Base-by-base conservation (phyloP, 257 asterid genomes). In the Solanum peruvianum region DNA sequence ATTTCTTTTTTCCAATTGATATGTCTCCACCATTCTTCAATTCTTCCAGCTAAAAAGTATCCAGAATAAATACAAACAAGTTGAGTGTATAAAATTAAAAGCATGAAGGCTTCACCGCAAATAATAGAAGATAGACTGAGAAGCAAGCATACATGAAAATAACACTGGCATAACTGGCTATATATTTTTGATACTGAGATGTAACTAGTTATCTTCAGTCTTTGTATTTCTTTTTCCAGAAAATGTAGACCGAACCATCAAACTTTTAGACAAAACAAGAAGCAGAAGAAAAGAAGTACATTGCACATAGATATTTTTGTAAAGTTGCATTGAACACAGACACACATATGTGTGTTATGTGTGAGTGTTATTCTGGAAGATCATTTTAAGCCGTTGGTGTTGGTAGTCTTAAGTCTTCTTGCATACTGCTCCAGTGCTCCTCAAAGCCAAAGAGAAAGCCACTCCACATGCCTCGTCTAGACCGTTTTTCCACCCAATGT, bases 1-100 rank as follows among this genome's bases (percentile, higher is more conserved):
- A 33, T 80, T 83, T 87, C 37, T 21, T 89, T 88, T 89, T 91
- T 75, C 75, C 88, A 86, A 44, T 84, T 23, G 87, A 85, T 87
- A 86, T 86, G 85, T 89, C 92, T 88, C 66, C 89, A 70, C 88
- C 91, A 82, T 77, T 77, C 90, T 93, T 96, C 87, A 91, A 78
- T 70, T 95, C 99, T 88, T 91, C 97, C 72, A 97, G 86, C 99
- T 97, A 95, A 88, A 90, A 47, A 20, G 45, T 82, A 71, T 67
- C 81, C 70, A 85, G n/a, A 49, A 47, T 33, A 44, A 66, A 85
- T 70, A 52, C 70, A 47, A 70, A 85, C 80, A 87, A 87, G 60
- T 49, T 62, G 85, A 88, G 52, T 83, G 18, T 69, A 16, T 80
- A 80, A 78, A 47, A 29, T 47, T 42, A 78, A 75, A 49, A 71